These are phyloP conservation scores for Pseudogymnoascus pannorum DNA, from an alignment of 2,329 filamentous ascomycete species.

Conservation along the genomic window DNA sequence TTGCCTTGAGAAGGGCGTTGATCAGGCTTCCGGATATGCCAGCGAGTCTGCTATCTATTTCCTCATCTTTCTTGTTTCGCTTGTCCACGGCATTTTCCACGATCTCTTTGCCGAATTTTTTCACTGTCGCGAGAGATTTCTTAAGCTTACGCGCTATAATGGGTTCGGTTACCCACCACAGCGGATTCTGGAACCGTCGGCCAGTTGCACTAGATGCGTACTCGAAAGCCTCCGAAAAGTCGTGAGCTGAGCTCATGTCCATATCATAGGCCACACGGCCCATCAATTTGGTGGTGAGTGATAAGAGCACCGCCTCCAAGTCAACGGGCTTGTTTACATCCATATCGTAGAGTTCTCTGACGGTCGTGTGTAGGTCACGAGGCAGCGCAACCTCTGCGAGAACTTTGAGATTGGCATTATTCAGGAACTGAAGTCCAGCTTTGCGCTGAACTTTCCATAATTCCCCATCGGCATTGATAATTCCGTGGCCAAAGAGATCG, in stretches of 20 bases:
- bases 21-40: slow-evolving; percentile 49
- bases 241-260: slow-evolving; percentile 56
- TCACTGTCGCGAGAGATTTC: slow-evolving; percentile 42
- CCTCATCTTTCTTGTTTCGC: slow-evolving; percentile 21
- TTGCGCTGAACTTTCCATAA: slow-evolving; percentile 56
- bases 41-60: slow-evolving; percentile 27
- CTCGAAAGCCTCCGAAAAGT: slow-evolving; percentile 55
- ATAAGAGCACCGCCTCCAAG: slow-evolving; percentile 52
- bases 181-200: slow-evolving; percentile 57
- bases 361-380: slow-evolving; percentile 40
- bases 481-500: slow-evolving; percentile 59
- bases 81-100: slow-evolving; percentile 46
- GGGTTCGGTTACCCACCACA: slow-evolving; percentile 53
- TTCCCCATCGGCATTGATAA: slow-evolving; percentile 60
- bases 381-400: slow-evolving; percentile 53
- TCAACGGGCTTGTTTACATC: slow-evolving; percentile 35
- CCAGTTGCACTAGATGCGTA: slow-evolving; percentile 53
- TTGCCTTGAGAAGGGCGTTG: slow-evolving; percentile 50
- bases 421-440: slow-evolving; percentile 54
- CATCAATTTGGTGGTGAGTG: slow-evolving; percentile 59
- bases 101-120: slow-evolving; percentile 48
- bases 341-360: slow-evolving; percentile 32
- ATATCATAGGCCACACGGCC: slow-evolving; percentile 63
- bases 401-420: slow-evolving; percentile 46
- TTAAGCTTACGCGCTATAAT: slow-evolving; percentile 43